These are phyloP conservation scores for Isatis tinctoria DNA, from an alignment of 345 rosid genomes.

Conservation along the genomic window DNA sequence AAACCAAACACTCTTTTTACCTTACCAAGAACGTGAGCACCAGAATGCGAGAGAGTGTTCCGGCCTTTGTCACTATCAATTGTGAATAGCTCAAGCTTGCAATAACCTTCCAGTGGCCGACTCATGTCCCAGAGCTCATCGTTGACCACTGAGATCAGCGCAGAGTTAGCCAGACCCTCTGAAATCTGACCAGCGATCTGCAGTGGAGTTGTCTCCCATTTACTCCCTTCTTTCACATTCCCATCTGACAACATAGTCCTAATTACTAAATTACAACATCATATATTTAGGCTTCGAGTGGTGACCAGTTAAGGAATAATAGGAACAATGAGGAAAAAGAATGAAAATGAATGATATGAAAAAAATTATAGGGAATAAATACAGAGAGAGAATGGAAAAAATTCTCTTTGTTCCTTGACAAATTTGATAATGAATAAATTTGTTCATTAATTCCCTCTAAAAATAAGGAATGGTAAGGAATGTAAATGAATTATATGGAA, in stretches of 20 bases:
- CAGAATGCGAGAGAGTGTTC: conserved; percentile 97
- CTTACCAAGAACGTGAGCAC: conserved; percentile 98
- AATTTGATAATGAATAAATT: no score
- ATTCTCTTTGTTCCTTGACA: no score
- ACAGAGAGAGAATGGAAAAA: no score
- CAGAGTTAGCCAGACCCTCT: conserved; percentile 61
- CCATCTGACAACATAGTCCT: conserved; percentile 74
- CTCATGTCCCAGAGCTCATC: conserved; percentile 91
- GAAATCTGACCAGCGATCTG: conserved; percentile 67
- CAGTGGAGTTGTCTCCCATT: conserved; percentile 71
- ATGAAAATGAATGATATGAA: no score
- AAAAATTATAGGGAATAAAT: no score
- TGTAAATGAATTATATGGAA: no score
- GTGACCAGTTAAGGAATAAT: no score
- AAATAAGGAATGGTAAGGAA: no score
- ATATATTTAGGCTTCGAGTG: no score
- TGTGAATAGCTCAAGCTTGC: conserved; percentile 64
- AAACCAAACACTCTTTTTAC: conserved; percentile 26
- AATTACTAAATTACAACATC: no score
- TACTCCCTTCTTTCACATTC: conserved; percentile 81
- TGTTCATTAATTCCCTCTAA: no score
- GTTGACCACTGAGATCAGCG: conserved; percentile 71
- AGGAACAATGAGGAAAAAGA: no score
- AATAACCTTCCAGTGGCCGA: conserved; percentile 75
- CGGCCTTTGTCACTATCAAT: conserved; percentile 81